A percentile compares a stretch with the other conserved stretches of the same genome.
Evolutionary conservation across 495 filamentous ascomycete genomes (phyloP).

Genomic region (Penicillium paradoxum): DNA sequence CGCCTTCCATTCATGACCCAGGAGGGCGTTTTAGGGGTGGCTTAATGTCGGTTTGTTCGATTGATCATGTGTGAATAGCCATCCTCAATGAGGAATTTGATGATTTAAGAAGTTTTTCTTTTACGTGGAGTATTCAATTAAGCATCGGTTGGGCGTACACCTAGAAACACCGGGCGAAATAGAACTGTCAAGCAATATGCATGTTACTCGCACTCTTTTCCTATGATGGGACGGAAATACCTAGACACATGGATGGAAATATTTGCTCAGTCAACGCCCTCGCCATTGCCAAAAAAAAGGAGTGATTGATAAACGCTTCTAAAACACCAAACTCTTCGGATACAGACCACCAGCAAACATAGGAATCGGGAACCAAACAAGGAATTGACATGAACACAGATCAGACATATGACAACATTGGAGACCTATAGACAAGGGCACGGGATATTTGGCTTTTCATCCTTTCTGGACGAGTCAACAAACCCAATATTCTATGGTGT

Average conservation of each 20-base stretch:
- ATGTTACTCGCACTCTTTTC: background rate
- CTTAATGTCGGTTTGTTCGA: background rate
- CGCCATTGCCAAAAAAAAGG: slow-evolving; percentile 24
- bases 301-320: slow-evolving; percentile 25
- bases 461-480: background rate
- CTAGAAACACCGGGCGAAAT: no score
- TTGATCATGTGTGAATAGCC: slow-evolving; percentile 18
- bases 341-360: background rate
- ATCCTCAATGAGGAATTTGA: slow-evolving; percentile 6
- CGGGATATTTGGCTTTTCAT: background rate
- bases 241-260: slow-evolving; percentile 16
- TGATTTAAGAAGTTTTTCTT: background rate
- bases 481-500: background rate
- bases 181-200: background rate
- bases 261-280: slow-evolving; percentile 33
- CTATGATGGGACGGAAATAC: slow-evolving; percentile 8
- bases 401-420: background rate
- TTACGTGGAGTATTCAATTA: background rate
- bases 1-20: background rate
- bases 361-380: background rate
- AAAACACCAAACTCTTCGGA: slow-evolving; percentile 22
- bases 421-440: background rate
- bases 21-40: slow-evolving; percentile 5
- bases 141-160: no score
- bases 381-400: slow-evolving; percentile 1